Evolutionary conservation across 306 rosid species (phyloP).

Genomic region (Acacia confusa): DNA sequence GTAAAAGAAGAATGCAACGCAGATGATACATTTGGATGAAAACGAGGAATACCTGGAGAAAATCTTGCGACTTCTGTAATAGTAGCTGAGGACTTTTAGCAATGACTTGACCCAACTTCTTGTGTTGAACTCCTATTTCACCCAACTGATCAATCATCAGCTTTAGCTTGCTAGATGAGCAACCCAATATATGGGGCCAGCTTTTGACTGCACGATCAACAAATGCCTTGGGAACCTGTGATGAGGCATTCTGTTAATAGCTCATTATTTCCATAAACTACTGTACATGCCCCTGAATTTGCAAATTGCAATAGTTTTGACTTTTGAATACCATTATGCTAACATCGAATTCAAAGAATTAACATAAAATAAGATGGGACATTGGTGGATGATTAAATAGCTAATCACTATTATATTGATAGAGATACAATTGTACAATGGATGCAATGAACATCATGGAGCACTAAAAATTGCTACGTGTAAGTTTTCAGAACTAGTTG

Average conservation of each 20-base stretch:
- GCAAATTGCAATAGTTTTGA: background rate
- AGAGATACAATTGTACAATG: background rate
- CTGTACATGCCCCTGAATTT: background rate
- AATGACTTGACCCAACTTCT: slow-evolving; percentile 63
- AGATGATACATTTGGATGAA: slow-evolving; percentile 21
- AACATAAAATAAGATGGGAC: background rate
- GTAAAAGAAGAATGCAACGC: background rate
- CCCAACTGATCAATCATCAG: slow-evolving; percentile 62
- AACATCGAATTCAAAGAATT: background rate
- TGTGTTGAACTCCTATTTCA: slow-evolving; percentile 63
- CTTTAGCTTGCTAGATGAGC: slow-evolving; percentile 72
- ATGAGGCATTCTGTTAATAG: slow-evolving; percentile 31
- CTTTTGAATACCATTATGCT: background rate
- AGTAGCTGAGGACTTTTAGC: slow-evolving; percentile 81
- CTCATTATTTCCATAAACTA: slow-evolving; percentile 21
- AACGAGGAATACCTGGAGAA: slow-evolving; percentile 61
- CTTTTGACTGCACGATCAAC: slow-evolving; percentile 64
- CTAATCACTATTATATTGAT: background rate
- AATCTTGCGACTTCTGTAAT: slow-evolving; percentile 59
- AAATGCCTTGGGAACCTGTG: slow-evolving; percentile 58
- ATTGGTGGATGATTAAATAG: background rate
- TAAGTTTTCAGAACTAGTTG: background rate
- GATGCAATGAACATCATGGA: background rate
- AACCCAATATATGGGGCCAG: slow-evolving; percentile 83
- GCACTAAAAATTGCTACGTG: background rate